Evolutionary conservation across 352 stramenopile species (phyloP).

Genomic region (Pythium grandisporangium): DNA sequence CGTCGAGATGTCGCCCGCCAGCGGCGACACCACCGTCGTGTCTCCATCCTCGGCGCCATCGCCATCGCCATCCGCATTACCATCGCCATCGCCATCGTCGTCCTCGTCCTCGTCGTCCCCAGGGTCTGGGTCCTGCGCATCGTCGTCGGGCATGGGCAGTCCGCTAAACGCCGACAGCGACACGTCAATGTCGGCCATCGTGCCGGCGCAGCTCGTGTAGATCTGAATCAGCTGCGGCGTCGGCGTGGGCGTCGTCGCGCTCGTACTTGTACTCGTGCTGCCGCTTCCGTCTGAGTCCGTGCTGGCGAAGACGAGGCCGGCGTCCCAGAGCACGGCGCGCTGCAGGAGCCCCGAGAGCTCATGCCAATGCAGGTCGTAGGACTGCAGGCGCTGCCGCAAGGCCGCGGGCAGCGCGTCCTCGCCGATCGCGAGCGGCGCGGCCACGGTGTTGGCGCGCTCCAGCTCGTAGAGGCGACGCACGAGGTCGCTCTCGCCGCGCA

Average conservation of each 20-base stretch:
- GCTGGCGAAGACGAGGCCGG: conserved; percentile 47
- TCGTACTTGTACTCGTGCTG: too few relatives aligned
- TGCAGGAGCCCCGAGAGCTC: conserved; percentile 49
- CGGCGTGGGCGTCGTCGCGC: too few relatives aligned
- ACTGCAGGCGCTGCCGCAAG: conserved; percentile 18
- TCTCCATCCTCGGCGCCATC: too few relatives aligned
- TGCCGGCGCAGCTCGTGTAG: conserved; percentile 39
- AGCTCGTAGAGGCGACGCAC: conserved; percentile 40
- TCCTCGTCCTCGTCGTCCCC: too few relatives aligned
- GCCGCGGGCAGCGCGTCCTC: conserved; percentile 20
- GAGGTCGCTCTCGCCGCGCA: conserved; percentile 28
- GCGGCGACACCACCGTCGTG: too few relatives aligned
- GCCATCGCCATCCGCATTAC: too few relatives aligned
- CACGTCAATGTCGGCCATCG: conserved; percentile 52
- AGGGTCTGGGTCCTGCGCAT: too few relatives aligned
- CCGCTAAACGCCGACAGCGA: too few relatives aligned
- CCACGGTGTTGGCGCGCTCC: conserved; percentile 13
- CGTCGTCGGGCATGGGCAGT: too few relatives aligned
- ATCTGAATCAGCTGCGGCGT: conserved; percentile 35
- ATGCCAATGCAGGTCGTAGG: conserved; percentile 22
- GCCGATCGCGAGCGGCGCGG: conserved; percentile 21
- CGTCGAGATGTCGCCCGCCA: conserved; percentile 24
- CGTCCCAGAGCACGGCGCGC: conserved; percentile 65
- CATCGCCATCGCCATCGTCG: too few relatives aligned
- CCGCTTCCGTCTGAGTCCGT: too few relatives aligned